Evolutionary conservation across 345 rosid genomes (phyloP).

Genomic region (Raphanus raphanistrum): DNA sequence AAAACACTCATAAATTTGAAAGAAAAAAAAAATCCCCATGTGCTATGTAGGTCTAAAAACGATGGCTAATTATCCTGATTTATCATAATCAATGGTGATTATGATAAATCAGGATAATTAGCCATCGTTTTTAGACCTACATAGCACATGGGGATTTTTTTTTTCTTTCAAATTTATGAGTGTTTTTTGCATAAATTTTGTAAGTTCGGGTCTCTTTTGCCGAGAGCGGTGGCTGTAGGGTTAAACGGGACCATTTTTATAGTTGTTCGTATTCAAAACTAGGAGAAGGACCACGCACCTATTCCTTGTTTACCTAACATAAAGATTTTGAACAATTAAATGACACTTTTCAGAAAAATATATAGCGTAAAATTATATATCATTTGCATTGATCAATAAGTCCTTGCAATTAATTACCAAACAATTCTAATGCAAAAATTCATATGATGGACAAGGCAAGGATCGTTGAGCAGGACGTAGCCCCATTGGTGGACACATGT

Average conservation of each 20-base stretch:
- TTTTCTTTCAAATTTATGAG: not conserved
- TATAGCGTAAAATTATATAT: not conserved
- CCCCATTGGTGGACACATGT: not conserved
- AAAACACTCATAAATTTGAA: not conserved
- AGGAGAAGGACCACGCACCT: constrained; percentile 35
- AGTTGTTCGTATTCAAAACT: constrained; percentile 34
- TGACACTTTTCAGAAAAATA: not conserved
- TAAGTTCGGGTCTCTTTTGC: constrained; percentile 18
- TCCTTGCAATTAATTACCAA: not conserved
- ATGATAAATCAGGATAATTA: not conserved
- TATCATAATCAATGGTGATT: not conserved
- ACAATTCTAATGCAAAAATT: not conserved
- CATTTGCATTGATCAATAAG: not conserved
- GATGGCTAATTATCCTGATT: not conserved
- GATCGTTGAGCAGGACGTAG: constrained; percentile 18
- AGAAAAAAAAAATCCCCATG: not conserved
- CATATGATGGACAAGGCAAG: constrained; percentile 2
- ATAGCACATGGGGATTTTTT: not conserved
- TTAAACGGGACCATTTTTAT: constrained; percentile 34
- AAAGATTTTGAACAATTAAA: constrained; percentile 16
- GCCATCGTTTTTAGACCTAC: not conserved
- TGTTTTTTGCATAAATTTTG: constrained; percentile 13
- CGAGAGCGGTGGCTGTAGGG: constrained; percentile 35
- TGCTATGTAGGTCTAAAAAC: not conserved
- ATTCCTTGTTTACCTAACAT: constrained; percentile 22